These are phyloP conservation scores for Saururus chinensis DNA, from an alignment of 164 flowering plant genomes.

Conservation along the genomic window DNA sequence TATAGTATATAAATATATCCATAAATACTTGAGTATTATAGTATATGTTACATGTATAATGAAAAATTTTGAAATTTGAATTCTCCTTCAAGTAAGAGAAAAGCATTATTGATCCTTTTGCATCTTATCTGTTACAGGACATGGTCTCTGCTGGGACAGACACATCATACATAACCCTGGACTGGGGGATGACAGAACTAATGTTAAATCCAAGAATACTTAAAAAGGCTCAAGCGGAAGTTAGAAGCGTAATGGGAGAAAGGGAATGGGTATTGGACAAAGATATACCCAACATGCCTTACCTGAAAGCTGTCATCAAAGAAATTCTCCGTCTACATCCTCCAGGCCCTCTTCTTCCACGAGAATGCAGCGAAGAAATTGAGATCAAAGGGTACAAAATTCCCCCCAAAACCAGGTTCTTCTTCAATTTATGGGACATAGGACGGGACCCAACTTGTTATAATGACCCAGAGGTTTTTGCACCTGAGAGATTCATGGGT, in stretches of 20 bases:
- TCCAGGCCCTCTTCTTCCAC: not conserved
- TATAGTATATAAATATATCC: too few species aligned
- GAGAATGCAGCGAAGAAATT: not conserved
- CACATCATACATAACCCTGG: not conserved
- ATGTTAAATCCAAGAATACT: not conserved
- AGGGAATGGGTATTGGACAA: not conserved
- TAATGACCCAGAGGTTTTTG: conserved; percentile 16
- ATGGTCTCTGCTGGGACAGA: conserved; percentile 3
- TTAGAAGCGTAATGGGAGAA: not conserved
- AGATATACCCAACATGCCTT: not conserved
- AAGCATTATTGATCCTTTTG: too few species aligned
- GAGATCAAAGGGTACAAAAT: not conserved
- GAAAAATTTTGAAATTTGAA: too few species aligned
- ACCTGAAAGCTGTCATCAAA: conserved; percentile 1
- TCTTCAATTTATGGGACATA: conserved; percentile 1
- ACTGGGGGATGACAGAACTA: conserved; percentile 6
- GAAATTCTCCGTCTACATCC: conserved; percentile 1
- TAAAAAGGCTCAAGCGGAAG: conserved; percentile 3
- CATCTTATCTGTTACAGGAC: not conserved
- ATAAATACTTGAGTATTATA: too few species aligned
- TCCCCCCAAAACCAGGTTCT: not conserved
- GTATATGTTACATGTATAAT: too few species aligned
- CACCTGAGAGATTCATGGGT: conserved; percentile 42
- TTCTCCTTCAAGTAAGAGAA: too few species aligned
- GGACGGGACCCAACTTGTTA: not conserved